These are phyloP conservation scores for Agaricus subrufescens DNA, from an alignment of 768 basidiomycete species.

Conservation along the genomic window DNA sequence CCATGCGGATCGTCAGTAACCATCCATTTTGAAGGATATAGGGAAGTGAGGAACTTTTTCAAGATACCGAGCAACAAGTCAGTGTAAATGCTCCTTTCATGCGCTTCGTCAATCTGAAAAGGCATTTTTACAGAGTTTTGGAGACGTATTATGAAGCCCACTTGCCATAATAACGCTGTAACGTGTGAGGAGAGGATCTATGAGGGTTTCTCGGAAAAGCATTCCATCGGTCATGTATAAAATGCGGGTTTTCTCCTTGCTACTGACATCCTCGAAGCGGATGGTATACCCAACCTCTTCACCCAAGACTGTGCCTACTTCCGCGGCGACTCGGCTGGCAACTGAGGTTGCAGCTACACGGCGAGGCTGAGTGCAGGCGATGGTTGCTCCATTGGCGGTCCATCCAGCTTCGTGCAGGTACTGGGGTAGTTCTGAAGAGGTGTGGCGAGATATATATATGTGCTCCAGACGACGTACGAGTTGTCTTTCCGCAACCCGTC, in stretches of 20 bases:
- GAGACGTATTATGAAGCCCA: slow-evolving; percentile 1
- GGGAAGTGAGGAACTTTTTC: slow-evolving; percentile 65
- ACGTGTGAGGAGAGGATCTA: slow-evolving; percentile 87
- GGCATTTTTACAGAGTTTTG: not conserved
- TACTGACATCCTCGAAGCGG: slow-evolving; percentile 91
- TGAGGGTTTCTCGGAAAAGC: slow-evolving; percentile 89
- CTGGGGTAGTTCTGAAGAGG: slow-evolving; percentile 80
- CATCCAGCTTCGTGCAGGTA: slow-evolving; percentile 93
- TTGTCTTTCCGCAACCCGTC: slow-evolving; percentile 97
- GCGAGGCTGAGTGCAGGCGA: slow-evolving; percentile 91
- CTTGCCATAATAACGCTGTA: slow-evolving; percentile 94
- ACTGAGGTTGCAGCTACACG: slow-evolving; percentile 95
- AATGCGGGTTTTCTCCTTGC: slow-evolving; percentile 81
- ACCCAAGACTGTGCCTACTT: slow-evolving; percentile 84
- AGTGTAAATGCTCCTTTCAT: slow-evolving; percentile 94
- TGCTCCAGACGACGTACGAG: slow-evolving; percentile 54
- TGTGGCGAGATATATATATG: slow-evolving; percentile 10
- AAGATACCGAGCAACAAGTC: slow-evolving; percentile 88
- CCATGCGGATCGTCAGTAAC: not conserved
- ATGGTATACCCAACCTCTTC: slow-evolving; percentile 98
- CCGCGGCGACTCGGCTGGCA: slow-evolving; percentile 85
- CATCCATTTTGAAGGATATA: not conserved
- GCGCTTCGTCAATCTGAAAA: slow-evolving; percentile 89
- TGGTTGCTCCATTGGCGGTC: slow-evolving; percentile 76
- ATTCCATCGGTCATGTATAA: slow-evolving; percentile 98